A percentile compares a stretch with the other conserved stretches of the same genome.
Conservation (phyloP, 805 yeast species). For the Scheffersomyces coipomensis region DNA sequence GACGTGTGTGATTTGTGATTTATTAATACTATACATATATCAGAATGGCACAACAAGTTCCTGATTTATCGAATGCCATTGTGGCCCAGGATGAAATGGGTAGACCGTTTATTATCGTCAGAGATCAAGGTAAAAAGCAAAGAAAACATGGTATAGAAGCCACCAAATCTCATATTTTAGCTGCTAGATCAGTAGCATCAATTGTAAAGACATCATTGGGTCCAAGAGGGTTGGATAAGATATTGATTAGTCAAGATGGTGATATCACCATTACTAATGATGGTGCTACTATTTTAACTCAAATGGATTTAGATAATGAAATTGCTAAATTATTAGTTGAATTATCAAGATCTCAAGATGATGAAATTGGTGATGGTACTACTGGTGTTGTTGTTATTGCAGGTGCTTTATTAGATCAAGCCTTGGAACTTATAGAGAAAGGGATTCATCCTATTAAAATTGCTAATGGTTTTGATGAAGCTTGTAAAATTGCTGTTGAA, state of each 20-base stretch:
- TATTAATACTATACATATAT: not conserved
- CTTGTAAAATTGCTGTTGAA: conserved; percentile 84
- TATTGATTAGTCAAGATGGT: conserved; percentile 92
- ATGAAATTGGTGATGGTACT: conserved; percentile 98
- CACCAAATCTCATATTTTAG: conserved; percentile 80
- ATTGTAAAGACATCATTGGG: conserved; percentile 92
- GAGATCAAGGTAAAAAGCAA: conserved; percentile 80
- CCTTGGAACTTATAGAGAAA: conserved; percentile 88
- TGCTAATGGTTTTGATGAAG: conserved; percentile 97
- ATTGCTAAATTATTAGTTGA: conserved; percentile 95
- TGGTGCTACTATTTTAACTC: conserved; percentile 94
- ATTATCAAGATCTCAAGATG: conserved; percentile 92
- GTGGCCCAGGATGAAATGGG: conserved; percentile 99
- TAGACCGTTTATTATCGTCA: conserved; percentile 95
- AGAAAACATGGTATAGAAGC: conserved; percentile 51
- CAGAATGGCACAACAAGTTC: conserved; percentile 45
- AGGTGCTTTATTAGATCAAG: conserved; percentile 91
- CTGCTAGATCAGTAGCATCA: conserved; percentile 92
- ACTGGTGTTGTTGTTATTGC: conserved; percentile 98
- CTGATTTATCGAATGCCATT: conserved; percentile 96
- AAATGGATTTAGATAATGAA: conserved; percentile 94
- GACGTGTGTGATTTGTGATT: not conserved
- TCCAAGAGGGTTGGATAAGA: conserved; percentile 98
- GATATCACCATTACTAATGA: conserved; percentile 98
- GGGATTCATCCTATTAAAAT: conserved; percentile 97